phyloP scores from a whole-genome alignment of 2,329 filamentous ascomycete species.

The Didymella segeticola region DNA sequence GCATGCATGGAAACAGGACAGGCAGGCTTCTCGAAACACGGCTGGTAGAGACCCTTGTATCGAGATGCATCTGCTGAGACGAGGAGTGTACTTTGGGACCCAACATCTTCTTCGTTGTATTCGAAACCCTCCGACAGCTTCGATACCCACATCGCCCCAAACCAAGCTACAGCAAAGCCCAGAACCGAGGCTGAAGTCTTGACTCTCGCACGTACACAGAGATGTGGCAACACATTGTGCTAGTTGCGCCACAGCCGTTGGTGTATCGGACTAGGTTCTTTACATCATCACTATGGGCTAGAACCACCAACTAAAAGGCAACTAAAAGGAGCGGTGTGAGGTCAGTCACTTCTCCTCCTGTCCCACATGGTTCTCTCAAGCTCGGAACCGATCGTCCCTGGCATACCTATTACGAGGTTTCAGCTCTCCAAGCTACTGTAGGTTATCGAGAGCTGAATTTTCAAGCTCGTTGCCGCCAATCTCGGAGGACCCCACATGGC shows the following conservation, averaged over 20 bases:
- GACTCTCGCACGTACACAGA: background rate
- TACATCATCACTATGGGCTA: background rate
- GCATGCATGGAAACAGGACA: background rate
- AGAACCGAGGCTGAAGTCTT: background rate
- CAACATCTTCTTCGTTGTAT: background rate
- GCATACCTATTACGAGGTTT: too few relatives aligned
- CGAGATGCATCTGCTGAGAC: background rate
- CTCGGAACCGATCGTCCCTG: background rate
- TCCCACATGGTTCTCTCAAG: background rate
- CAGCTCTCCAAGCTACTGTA: too few relatives aligned
- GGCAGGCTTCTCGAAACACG: background rate
- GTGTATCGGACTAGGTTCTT: background rate
- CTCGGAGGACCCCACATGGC: background rate
- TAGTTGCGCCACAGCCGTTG: background rate
- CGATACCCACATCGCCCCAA: background rate
- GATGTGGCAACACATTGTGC: background rate
- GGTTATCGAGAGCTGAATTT: background rate
- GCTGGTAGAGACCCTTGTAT: background rate
- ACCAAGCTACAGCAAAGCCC: background rate
- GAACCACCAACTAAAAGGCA: background rate
- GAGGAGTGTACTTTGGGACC: background rate
- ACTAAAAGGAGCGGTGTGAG: slow-evolving; percentile 3
- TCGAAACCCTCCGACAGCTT: background rate
- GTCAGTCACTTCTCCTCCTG: background rate
- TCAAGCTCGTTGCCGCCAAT: background rate